Base-by-base conservation (phyloP, 2,329 filamentous ascomycete genomes). In the Alternaria longipes region DNA sequence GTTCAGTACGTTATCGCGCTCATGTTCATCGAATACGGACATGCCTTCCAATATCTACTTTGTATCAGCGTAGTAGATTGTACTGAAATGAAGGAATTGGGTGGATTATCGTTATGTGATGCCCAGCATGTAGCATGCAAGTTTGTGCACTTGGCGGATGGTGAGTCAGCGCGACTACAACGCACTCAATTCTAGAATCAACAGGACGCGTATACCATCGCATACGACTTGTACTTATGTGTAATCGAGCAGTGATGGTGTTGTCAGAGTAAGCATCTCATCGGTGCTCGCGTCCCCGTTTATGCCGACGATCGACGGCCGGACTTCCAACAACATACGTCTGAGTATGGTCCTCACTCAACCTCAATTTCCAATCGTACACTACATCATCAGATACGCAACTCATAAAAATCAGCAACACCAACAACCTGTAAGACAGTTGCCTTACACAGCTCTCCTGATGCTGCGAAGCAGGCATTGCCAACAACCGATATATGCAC, bases 291-390 rank as follows among this genome's bases (percentile, higher is more conserved):
- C 20, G 14, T n/a, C 28, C 51, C 57, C 47, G 51, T 50, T n/a
- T 8, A 18, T 46, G n/a, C 60, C 60, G 53, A 49, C 32, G 58
- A 64, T 64, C 59, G 49, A 26, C 58, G 30, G 14, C 18, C 47
- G 58, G 46, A 6, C 30, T 63, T 51, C 46, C 52, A 30, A 11
- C 28, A 46, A 16, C 46, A n/a, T 36, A 12, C 14, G 30, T 36
- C 16, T 38, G 30, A 16, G 5, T n/a, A 6, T 20, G 22, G 12
- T 59, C 22, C 24, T 30, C 20, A n/a, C 30, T 20, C 53, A 26
- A 45, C 28, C 40, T 45, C 28, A 16, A 14, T 26, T 34, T 18
- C 24, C 20, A 11, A 14, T 22, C 9, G 4, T 36, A 14, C n/a
- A 41, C 1, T 38, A 4, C 46, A 38, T 3, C 12, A 20, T 24